phyloP scores from a whole-genome alignment of 805 yeast species.

The Ogataea chonburiensis region DNA sequence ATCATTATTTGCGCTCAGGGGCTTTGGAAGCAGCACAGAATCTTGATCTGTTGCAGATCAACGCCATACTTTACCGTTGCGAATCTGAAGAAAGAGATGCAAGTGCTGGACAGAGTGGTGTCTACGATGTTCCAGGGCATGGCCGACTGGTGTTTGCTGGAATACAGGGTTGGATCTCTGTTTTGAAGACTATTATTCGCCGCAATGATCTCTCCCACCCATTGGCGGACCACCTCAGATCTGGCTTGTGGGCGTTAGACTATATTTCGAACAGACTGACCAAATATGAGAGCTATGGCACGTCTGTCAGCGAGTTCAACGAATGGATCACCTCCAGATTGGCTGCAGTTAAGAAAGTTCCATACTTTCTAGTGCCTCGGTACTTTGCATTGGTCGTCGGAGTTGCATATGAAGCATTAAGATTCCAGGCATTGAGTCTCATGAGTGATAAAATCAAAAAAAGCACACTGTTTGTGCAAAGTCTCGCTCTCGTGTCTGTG shows the following conservation, averaged over 20 bases:
- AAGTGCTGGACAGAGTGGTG: conserved; percentile 68
- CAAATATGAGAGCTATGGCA: conserved; percentile 45
- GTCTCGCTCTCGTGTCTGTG: conserved; percentile 74
- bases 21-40: conserved; percentile 70
- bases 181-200: conserved; percentile 58
- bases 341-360: conserved; percentile 60
- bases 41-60: conserved; percentile 66
- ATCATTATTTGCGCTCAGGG: conserved; percentile 66
- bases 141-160: conserved; percentile 87
- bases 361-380: conserved; percentile 80
- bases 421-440: conserved; percentile 60
- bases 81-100: conserved; percentile 88
- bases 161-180: conserved; percentile 86
- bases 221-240: conserved; percentile 71
- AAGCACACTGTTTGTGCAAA: conserved; percentile 73
- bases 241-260: conserved; percentile 89
- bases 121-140: conserved; percentile 67
- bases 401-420: conserved; percentile 77
- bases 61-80: conserved; percentile 70
- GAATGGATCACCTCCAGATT: conserved; percentile 71
- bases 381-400: conserved; percentile 84
- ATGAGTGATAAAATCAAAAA: conserved; percentile 54
- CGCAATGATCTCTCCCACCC: conserved; percentile 83
- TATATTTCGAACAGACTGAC: conserved; percentile 61
- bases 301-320: conserved; percentile 53